These are phyloP conservation scores for Spergularia marina DNA, from an alignment of 148 eudicot species.

Conservation along the genomic window DNA sequence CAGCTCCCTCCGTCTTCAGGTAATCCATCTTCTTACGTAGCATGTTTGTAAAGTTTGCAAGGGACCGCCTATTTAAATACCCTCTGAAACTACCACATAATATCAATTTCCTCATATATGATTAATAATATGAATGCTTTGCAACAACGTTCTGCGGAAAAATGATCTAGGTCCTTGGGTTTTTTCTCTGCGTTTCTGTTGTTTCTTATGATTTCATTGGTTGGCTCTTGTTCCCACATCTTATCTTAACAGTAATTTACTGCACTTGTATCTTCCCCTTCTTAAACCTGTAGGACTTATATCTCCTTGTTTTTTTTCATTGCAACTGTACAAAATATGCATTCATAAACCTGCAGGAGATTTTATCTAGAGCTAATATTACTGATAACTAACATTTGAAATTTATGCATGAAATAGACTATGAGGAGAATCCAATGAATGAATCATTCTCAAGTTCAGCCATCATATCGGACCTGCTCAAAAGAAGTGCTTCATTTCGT, in stretches of 20 bases:
- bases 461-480: constrained; percentile 58
- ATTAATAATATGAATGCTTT: no score
- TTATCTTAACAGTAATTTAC: no score
- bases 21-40: constrained; percentile 19
- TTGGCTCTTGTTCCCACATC: no score
- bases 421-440: constrained; percentile 48
- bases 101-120: no score
- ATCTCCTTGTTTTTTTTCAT: no score
- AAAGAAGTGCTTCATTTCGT: constrained; percentile 56
- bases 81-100: background rate
- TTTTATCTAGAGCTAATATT: background rate
- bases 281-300: no score
- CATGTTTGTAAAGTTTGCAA: background rate
- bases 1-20: constrained; percentile 90
- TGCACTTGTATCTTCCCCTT: no score
- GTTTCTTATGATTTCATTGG: no score
- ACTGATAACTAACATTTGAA: background rate
- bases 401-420: constrained; percentile 43
- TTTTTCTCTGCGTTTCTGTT: no score
- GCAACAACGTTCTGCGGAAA: no score
- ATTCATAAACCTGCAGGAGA: background rate
- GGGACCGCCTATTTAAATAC: background rate
- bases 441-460: constrained; percentile 46
- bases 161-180: no score
- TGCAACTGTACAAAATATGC: background rate